Percentiles rank a stretch among this genome's conserved stretches.
Conservation (phyloP, 1,284 basidiomycete species). For the Rhodotorula mucilaginosa region DNA sequence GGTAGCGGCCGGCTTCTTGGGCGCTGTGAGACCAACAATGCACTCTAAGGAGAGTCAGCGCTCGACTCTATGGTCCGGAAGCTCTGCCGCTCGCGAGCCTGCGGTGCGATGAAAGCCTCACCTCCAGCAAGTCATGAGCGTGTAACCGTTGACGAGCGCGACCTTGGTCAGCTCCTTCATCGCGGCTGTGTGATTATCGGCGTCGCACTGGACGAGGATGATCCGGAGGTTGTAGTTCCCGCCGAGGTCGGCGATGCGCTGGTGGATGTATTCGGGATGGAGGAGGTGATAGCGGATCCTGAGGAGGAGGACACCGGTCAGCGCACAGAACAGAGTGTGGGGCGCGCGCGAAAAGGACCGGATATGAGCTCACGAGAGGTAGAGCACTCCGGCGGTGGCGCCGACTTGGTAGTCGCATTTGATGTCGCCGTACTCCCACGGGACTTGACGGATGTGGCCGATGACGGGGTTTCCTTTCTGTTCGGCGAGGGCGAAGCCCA, state of each 20-base stretch:
- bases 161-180: constrained; percentile 90
- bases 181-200: constrained; percentile 84
- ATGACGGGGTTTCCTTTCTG: constrained; percentile 87
- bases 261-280: constrained; percentile 95
- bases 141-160: constrained; percentile 80
- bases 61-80: too few species aligned
- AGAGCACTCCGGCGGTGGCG: constrained; percentile 87
- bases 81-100: too few species aligned
- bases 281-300: constrained; percentile 93
- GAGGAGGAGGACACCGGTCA: neutral
- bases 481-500: neutral
- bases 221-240: constrained; percentile 78
- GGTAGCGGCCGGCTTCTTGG: constrained; percentile 89
- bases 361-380: constrained; percentile 64
- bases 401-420: constrained; percentile 93
- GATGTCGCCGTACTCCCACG: constrained; percentile 94
- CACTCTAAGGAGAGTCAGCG: too few species aligned
- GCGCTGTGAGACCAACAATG: constrained; percentile 53
- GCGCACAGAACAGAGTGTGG: neutral
- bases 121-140: constrained; percentile 90
- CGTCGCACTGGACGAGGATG: constrained; percentile 87
- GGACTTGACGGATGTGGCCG: constrained; percentile 76
- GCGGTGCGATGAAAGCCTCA: constrained; percentile 46
- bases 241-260: constrained; percentile 80
- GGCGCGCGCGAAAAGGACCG: neutral